These are phyloP conservation scores for Saccharomyces hybrid DNA, from an alignment of 1,139 yeast genomes.

Conservation along the genomic window DNA sequence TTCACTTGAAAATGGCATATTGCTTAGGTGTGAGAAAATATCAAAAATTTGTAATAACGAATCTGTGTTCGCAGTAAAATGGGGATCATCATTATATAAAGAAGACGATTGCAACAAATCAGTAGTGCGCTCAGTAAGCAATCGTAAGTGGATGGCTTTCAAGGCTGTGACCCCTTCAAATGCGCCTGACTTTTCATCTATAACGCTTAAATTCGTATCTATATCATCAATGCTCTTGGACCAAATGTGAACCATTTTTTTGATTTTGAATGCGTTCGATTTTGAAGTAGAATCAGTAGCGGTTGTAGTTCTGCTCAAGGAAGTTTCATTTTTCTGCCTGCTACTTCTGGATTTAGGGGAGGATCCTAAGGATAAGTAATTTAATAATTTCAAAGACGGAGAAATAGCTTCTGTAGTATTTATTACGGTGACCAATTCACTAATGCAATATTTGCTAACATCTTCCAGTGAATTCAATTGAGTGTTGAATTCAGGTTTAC, in stretches of 20 bases:
- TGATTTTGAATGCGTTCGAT: slow-evolving; percentile 14
- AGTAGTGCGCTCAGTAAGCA: slow-evolving; percentile 59
- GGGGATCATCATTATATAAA: slow-evolving; percentile 30
- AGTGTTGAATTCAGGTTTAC: neutral
- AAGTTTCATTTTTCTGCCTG: slow-evolving; percentile 6
- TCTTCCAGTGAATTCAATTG: slow-evolving; percentile 24
- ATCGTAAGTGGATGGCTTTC: slow-evolving; percentile 51
- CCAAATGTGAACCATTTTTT: slow-evolving; percentile 15
- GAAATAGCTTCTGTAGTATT: slow-evolving; percentile 26
- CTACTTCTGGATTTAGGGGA: neutral
- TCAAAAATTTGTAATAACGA: slow-evolving; percentile 47
- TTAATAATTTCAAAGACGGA: slow-evolving; percentile 23
- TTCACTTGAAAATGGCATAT: slow-evolving; percentile 45
- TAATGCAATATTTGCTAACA: slow-evolving; percentile 22
- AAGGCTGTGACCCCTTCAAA: slow-evolving; percentile 33
- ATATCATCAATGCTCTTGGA: slow-evolving; percentile 15
- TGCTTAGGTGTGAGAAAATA: slow-evolving; percentile 46
- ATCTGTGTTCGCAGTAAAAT: slow-evolving; percentile 36
- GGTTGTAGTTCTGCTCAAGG: slow-evolving; percentile 15
- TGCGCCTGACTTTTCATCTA: slow-evolving; percentile 18
- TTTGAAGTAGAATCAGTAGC: slow-evolving; percentile 15
- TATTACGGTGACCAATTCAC: slow-evolving; percentile 17
- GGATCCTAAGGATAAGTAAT: slow-evolving; percentile 21
- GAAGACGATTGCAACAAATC: slow-evolving; percentile 59
- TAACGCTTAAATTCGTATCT: slow-evolving; percentile 13